A percentile compares a stretch with the other conserved stretches of the same genome.
Evolutionary conservation across 2,329 filamentous ascomycete species (phyloP).

Genomic region (Chaetomiaceae sp.): DNA sequence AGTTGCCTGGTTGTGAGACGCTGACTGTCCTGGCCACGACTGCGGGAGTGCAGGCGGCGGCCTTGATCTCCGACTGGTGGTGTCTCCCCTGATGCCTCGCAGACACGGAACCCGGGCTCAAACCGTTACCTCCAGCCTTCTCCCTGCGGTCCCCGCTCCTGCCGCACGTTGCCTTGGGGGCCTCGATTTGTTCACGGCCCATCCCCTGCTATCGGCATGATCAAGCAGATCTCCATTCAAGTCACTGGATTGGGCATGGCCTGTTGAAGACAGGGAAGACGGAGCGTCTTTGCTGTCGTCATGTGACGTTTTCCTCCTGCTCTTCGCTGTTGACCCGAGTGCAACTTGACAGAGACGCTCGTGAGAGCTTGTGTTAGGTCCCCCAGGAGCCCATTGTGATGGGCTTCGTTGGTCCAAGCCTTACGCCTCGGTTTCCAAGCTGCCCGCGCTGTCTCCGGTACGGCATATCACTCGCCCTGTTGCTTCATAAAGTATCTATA

Average conservation of each 20-base stretch:
- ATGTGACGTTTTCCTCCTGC: slow-evolving; percentile 6
- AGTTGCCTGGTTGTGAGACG: slow-evolving; percentile 13
- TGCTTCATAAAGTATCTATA: no score
- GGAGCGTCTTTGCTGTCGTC: neutral
- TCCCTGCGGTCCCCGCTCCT: no score
- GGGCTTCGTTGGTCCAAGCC: neutral
- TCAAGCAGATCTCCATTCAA: no score
- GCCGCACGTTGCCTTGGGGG: no score
- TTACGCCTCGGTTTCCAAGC: no score
- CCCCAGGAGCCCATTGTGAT: neutral
- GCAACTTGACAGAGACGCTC: neutral
- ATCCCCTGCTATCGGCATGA: no score
- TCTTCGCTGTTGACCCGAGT: neutral
- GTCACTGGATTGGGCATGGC: neutral
- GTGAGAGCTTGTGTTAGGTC: neutral
- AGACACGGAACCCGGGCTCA: neutral
- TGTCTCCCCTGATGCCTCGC: neutral
- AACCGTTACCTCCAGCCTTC: neutral
- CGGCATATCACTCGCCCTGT: no score
- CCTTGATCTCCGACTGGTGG: slow-evolving; percentile 1
- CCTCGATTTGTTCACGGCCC: no score
- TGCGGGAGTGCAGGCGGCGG: neutral
- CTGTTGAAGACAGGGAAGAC: neutral
- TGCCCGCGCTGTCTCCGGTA: no score
- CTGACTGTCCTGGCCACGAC: no score